Evolutionary conservation across 352 stramenopile species (phyloP), one percentile per base, ranked within the genome.

Genomic region (Phytophthora megakarya): DNA sequence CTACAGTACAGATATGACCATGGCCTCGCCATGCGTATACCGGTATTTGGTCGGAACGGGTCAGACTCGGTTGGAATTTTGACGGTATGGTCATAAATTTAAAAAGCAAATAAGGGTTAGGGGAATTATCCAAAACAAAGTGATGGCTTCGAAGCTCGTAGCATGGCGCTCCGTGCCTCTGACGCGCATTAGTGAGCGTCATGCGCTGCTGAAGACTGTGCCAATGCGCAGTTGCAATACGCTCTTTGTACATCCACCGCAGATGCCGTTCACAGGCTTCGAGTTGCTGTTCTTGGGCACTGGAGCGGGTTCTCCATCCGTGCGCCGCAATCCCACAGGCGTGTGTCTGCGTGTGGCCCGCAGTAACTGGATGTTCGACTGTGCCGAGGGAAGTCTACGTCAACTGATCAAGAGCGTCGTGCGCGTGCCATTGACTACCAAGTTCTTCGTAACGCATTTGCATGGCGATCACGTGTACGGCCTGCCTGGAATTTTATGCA

Each of bases 301-400:
- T 37, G 88, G 83, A 45, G 88, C 86, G 7, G 88, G 88, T 9
- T 89, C 84, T 47, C 86, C 88, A 25, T 88, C 80, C 0, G 73
- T 92, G 44, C 75, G 72, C 3, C 82, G 84, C 50, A 90, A 89
- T 39, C 79, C 83, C 3, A 89, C 75, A 1, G 70, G 72, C 12
- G 50, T 90, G 26, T 91, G 84, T 64, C 40, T 90, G 54, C 79
- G 82, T 1, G 65, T 91, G 12, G 74, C 75, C 15, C 84, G 87
- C 40, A 75, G 72, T 32, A 94, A 89, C 54, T 96, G 86, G 86
- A 91, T 96, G 76, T 95, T 96, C 50, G 89, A 96, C 71, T 95
- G 87, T 37, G 89, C 83, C 0, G 89, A 96, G 46, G 88, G 84
- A 16, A 92, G 82, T 51, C 58, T 93, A 40, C 72, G 82, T 5